These are phyloP conservation scores for Eimeria necatrix DNA, from an alignment of 169 alveolate species.

Conservation along the genomic window DNA sequence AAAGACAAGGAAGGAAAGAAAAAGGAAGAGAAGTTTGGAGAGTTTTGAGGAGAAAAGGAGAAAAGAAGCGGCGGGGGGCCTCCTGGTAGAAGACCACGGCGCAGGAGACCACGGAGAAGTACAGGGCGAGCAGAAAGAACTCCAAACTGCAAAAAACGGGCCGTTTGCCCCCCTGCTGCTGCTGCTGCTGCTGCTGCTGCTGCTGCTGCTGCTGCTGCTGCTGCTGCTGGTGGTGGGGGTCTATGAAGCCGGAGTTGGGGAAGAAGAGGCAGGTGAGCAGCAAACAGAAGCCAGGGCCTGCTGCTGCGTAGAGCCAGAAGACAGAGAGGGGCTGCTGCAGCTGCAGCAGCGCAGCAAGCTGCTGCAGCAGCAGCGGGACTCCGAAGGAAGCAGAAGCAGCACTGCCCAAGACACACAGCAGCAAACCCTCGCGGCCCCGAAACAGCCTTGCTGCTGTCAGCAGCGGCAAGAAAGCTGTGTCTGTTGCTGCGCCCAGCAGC, in stretches of 20 bases:
- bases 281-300: constrained; percentile 24
- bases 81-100: constrained; percentile 38
- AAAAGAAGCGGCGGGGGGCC: constrained; percentile 53
- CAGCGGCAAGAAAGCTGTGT: constrained; percentile 66
- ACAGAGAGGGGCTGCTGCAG: background rate
- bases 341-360: background rate
- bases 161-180: background rate
- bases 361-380: constrained; percentile 53
- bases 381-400: constrained; percentile 75
- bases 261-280: constrained; percentile 27
- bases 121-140: constrained; percentile 21
- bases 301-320: background rate
- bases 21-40: constrained; percentile 10
- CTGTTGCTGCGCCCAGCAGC: constrained; percentile 69
- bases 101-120: constrained; percentile 29
- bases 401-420: constrained; percentile 47
- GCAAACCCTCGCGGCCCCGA: constrained; percentile 47
- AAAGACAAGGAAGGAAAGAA: constrained; percentile 19
- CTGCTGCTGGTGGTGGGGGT: background rate
- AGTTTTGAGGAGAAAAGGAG: background rate
- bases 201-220: background rate
- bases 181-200: background rate
- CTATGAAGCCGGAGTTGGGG: constrained; percentile 39
- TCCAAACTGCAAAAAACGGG: background rate
- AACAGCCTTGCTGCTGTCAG: constrained; percentile 50